Evolutionary conservation across 805 yeast species (phyloP).

Genomic region (Phaffomyces thermotolerans): DNA sequence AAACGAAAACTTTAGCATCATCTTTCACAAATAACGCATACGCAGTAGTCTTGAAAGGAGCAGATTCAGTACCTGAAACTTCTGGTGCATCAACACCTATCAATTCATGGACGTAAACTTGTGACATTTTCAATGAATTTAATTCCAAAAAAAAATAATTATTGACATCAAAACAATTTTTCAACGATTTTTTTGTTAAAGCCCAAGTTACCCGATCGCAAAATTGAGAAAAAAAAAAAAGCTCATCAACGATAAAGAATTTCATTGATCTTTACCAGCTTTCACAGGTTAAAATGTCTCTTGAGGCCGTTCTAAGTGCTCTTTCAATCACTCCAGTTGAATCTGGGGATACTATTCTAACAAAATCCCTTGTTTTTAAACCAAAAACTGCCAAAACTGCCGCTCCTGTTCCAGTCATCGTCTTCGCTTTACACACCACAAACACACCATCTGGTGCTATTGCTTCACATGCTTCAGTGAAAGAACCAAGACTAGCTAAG

Average conservation of each 20-base stretch:
- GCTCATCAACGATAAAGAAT: neutral
- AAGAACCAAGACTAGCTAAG: constrained; percentile 84
- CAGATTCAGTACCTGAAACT: constrained; percentile 53
- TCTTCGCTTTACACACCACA: constrained; percentile 66
- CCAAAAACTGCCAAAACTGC: constrained; percentile 86
- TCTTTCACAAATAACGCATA: constrained; percentile 55
- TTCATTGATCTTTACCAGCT: too few relatives aligned
- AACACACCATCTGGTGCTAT: constrained; percentile 59
- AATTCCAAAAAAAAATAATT: neutral
- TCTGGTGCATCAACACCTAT: constrained; percentile 58
- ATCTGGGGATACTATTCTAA: constrained; percentile 43
- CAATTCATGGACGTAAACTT: constrained; percentile 65
- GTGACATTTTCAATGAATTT: constrained; percentile 14
- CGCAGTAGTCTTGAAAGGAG: constrained; percentile 79
- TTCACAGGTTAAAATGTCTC: constrained; percentile 39
- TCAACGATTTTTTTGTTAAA: neutral
- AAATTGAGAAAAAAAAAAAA: neutral
- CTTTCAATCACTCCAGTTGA: constrained; percentile 53
- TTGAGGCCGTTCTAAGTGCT: constrained; percentile 61
- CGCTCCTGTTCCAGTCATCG: constrained; percentile 70
- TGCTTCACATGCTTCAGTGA: constrained; percentile 61
- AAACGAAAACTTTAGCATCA: constrained; percentile 43
- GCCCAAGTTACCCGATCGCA: neutral
- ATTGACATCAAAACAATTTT: neutral
- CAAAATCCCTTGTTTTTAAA: constrained; percentile 79